Evolutionary conservation across 805 yeast genomes (phyloP), one percentile per base, ranked within the genome.

Genomic region (Wickerhamomyces hampshirensis): DNA sequence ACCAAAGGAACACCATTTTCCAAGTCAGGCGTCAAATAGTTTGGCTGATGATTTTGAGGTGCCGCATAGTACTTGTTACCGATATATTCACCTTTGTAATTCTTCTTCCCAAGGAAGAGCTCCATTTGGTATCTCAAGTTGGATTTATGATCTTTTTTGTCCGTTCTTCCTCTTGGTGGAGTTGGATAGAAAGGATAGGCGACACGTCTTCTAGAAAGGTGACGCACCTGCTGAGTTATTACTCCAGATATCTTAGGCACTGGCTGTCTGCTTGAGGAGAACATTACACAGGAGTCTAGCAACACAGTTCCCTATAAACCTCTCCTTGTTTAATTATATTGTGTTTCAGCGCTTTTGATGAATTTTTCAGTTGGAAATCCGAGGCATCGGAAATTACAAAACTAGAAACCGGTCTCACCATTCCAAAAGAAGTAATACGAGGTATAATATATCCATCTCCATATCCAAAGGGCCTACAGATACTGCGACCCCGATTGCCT

Each of bases 41-140:
- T 83, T 29, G 95, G 87, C 27, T 65, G 63, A 53, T 84, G 86
- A 50, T 82, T 63, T 43, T 72, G 75, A 14, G 83, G 77, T 10
- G 86, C 79, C 44, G 69, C 69, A 50, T 71, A 77, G 60, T 85
- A 83, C 56, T 81, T 85, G 69, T 87, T 89, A 55, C 76, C 62
- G 43, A 70, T 69, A 59, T 85, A 84, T 47, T 85, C 87, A 14
- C 96, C 96, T 58, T 82, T 80, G 62, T 76, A 76, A 61, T 86
- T 87, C 57, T 70, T 75, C 26, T 91, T 91, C 3, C 97, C 97
- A 38, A 88, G 65, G 63, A 86, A 88, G 46, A 71, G 75, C 47
- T 77, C 75, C 73, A 87, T 66, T 27, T 77, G 76, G 56, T 75
- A 69, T 50, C 74, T 75, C 55, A 82, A 68, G 40, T 72, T 74